Evolutionary conservation across 2,329 filamentous ascomycete species (phyloP), one percentile per base, ranked within the genome.

Genomic region (Fusarium foetens): DNA sequence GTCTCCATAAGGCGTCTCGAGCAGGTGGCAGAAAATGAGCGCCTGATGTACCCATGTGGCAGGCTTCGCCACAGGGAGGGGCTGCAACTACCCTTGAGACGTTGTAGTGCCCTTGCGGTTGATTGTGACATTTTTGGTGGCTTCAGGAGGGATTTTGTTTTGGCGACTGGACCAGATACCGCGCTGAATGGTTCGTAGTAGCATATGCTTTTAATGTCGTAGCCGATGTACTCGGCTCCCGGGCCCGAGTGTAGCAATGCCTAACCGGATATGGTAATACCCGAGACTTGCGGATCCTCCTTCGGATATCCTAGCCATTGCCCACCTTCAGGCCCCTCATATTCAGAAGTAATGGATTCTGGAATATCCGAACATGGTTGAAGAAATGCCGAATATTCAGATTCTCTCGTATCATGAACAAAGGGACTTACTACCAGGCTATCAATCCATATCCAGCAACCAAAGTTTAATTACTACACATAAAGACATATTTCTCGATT

Each of bases 1-100:
- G 87, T 90, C 70, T 93, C 91, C 92, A 95, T 94, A 62, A 94
- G 83, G 1, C 66, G 71, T 13, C 75, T 78, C 11, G 64, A 46
- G 6, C 73, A 29, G 7, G 83, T 83, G 8, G 78, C 79, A 8
- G 83, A 84, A 68, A 86, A 84, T 31, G n/a, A 71, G 27, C 63
- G 60, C 14, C 41, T 19, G 31, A 70, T n/a, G 29, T 43, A 62
- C 45, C 29, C 27, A 27, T 10, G 17, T 9, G 46, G 21, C 19
- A 31, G 21, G 14, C 19, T n/a, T n/a, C 46, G 46, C 46, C 46
- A 35, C n/a, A 35, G 8, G 5, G n/a, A 17, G 29, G 11, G 46
- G 46, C 31, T 49, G 11, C 4, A 48, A 33, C 9, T 21, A 10
- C 21, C 21, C 12, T 31, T 48, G 19, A 48, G 27, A 29, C 29